Evolutionary conservation across 352 stramenopile genomes (phyloP).

Genomic region (Globisporangium canariense): DNA sequence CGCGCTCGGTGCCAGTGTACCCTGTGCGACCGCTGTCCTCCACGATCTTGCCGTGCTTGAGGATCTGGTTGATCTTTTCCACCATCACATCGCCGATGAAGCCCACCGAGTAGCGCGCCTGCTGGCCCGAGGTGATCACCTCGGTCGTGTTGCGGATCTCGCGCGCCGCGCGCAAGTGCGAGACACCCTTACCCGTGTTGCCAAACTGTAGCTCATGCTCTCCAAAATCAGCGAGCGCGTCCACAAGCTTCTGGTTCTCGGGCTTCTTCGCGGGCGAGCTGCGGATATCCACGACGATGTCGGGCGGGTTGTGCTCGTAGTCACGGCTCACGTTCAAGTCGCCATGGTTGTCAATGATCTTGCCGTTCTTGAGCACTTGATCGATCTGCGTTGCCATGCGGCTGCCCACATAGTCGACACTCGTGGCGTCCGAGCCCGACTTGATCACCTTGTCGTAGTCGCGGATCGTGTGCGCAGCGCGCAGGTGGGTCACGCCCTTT

Average conservation of each 20-base stretch:
- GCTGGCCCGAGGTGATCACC: conserved; percentile 47
- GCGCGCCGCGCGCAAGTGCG: conserved; percentile 56
- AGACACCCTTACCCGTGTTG: conserved; percentile 67
- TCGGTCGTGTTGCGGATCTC: conserved; percentile 54
- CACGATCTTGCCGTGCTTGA: conserved; percentile 61
- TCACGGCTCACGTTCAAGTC: conserved; percentile 54
- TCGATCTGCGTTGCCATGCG: conserved; percentile 61
- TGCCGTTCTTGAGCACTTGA: conserved; percentile 46
- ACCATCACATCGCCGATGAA: conserved; percentile 69
- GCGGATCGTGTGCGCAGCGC: conserved; percentile 57
- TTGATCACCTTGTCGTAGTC: conserved; percentile 48
- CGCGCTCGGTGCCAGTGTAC: conserved; percentile 27
- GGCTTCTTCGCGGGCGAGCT: conserved; percentile 35
- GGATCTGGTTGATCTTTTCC: conserved; percentile 79
- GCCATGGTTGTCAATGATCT: conserved; percentile 42
- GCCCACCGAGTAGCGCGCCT: conserved; percentile 38
- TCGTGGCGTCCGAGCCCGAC: conserved; percentile 32
- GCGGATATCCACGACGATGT: conserved; percentile 50
- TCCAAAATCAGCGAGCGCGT: conserved; percentile 60
- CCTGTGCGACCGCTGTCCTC: conserved; percentile 28
- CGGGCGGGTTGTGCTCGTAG: conserved; percentile 36
- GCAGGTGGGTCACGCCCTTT: conserved; percentile 69
- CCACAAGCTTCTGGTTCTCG: conserved; percentile 67
- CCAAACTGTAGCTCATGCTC: conserved; percentile 72
- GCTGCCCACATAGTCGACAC: conserved; percentile 49